These are phyloP conservation scores for Kurtzmaniella quercitrusa DNA, from an alignment of 1,139 yeast genomes.

Conservation along the genomic window DNA sequence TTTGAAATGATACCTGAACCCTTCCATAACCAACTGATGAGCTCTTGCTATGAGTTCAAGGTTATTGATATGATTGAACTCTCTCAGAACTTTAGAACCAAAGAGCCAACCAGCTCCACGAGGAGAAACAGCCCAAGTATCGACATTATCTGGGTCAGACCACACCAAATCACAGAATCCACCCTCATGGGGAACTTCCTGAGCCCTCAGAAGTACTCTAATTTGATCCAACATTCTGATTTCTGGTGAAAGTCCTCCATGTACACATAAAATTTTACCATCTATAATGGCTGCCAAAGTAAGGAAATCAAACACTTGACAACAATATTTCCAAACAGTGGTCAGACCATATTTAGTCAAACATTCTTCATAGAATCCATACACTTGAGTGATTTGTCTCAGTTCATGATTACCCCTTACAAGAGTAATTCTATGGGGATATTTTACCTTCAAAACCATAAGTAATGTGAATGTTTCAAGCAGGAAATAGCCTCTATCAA, in stretches of 20 bases:
- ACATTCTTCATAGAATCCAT: conserved; percentile 97
- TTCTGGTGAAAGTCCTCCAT: conserved; percentile 95
- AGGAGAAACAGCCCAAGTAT: conserved; percentile 96
- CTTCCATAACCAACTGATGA: conserved; percentile 98
- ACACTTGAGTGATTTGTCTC: conserved; percentile 94
- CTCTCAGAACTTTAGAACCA: conserved; percentile 49
- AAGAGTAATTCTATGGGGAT: conserved; percentile 89
- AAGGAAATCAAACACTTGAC: conserved; percentile 84
- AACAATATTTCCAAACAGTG: conserved; percentile 80
- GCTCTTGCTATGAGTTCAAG: conserved; percentile 91
- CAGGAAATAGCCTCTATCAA: conserved; percentile 93
- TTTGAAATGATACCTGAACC: conserved; percentile 87
- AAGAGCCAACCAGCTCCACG: conserved; percentile 93
- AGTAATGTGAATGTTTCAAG: conserved; percentile 87
- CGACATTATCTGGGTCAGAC: conserved; percentile 97
- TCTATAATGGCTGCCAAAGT: conserved; percentile 93
- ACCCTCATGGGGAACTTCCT: conserved; percentile 98
- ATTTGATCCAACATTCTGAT: conserved; percentile 88
- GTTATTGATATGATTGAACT: conserved; percentile 84
- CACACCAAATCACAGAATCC: conserved; percentile 97
- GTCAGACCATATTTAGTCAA: conserved; percentile 93
- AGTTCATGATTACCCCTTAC: conserved; percentile 97
- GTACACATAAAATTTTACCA: conserved; percentile 86
- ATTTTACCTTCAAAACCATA: conserved; percentile 89
- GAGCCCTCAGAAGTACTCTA: conserved; percentile 76